Conservation (phyloP, 768 basidiomycete genomes). For the Phanerodontia chrysosporium region DNA sequence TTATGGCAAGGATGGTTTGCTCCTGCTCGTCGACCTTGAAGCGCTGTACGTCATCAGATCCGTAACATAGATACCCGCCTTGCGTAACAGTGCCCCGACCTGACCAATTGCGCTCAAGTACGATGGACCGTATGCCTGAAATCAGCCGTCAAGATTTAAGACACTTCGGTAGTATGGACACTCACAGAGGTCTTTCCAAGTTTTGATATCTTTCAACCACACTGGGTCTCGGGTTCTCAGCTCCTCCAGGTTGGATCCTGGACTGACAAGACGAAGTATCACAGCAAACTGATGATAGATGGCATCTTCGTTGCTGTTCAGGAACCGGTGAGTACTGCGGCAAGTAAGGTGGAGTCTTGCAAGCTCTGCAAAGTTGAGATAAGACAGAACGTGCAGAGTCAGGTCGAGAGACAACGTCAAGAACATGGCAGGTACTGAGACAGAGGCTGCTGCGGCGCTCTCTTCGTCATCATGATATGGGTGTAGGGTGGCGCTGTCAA, state of each 20-base stretch:
- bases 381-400: slow-evolving; percentile 18
- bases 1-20: not conserved
- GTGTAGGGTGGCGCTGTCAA: no score
- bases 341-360: slow-evolving; percentile 10
- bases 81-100: slow-evolving; percentile 17
- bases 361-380: slow-evolving; percentile 16
- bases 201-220: slow-evolving; percentile 9
- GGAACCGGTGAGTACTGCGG: slow-evolving; percentile 11
- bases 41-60: slow-evolving; percentile 3
- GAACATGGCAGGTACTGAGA: slow-evolving; percentile 7
- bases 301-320: slow-evolving; percentile 15
- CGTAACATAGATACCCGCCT: slow-evolving; percentile 13
- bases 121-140: slow-evolving; percentile 11
- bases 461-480: no score
- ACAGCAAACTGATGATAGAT: slow-evolving; percentile 22
- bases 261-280: slow-evolving; percentile 13
- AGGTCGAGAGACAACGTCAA: slow-evolving; percentile 16
- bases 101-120: slow-evolving; percentile 20
- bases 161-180: not conserved
- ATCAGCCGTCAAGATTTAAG: not conserved
- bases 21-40: slow-evolving; percentile 20
- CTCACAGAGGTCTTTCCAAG: slow-evolving; percentile 23
- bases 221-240: not conserved
- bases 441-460: not conserved
- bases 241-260: slow-evolving; percentile 14